Evolutionary conservation across 1,284 basidiomycete species (phyloP).

Genomic region (Wallemia ichthyophaga): DNA sequence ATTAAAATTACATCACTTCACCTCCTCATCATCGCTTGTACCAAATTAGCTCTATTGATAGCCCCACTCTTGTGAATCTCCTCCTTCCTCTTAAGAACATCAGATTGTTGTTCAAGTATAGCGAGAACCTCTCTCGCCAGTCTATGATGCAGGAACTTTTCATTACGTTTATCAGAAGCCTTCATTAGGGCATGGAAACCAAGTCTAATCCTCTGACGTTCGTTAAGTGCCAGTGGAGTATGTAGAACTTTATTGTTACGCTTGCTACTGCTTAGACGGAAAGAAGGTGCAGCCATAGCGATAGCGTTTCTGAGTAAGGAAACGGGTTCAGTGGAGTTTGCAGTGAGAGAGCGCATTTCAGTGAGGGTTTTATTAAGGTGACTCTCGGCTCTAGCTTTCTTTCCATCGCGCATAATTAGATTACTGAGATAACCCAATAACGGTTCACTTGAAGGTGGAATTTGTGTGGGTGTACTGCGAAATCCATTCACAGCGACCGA

Average conservation of each 20-base stretch:
- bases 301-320: background rate
- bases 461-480: background rate
- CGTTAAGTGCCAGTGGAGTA: background rate
- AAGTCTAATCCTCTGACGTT: background rate
- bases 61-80: background rate
- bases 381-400: background rate
- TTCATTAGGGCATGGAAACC: background rate
- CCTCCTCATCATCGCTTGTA: background rate
- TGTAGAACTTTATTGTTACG: background rate
- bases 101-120: background rate
- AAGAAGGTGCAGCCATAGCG: background rate
- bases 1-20: background rate
- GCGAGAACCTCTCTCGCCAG: background rate
- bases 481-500: background rate
- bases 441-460: background rate
- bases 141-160: background rate
- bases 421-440: background rate
- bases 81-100: background rate
- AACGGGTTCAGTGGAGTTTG: background rate
- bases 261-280: background rate
- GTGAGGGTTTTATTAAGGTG: background rate
- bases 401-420: background rate
- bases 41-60: background rate
- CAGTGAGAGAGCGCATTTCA: background rate
- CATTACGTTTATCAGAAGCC: background rate